These are phyloP conservation scores for Punctularia strigosozonata DNA, from an alignment of 768 basidiomycete species.

Conservation along the genomic window DNA sequence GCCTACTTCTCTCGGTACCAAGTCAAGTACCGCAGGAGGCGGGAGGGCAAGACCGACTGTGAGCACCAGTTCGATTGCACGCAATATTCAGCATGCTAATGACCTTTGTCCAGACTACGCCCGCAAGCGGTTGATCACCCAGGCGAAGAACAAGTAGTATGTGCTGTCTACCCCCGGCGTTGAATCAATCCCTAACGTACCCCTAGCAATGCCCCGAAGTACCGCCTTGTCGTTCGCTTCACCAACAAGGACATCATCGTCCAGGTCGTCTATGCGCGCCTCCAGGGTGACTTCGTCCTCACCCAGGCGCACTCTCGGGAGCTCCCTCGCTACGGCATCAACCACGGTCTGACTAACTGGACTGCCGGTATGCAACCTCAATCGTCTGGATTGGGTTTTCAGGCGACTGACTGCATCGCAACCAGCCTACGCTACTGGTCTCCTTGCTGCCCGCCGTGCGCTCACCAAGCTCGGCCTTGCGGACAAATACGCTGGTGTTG, in stretches of 20 bases:
- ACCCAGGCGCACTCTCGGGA: conserved; percentile 82
- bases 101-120: conserved; percentile 65
- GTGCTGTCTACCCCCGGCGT: conserved; percentile 10
- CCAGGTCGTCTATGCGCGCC: conserved; percentile 92
- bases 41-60: conserved; percentile 99
- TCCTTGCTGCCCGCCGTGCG: conserved; percentile 90
- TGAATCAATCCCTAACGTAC: neutral
- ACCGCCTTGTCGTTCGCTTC: conserved; percentile 97
- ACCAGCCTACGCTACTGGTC: conserved; percentile 91
- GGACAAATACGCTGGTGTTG: conserved; percentile 94
- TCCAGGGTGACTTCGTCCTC: conserved; percentile 94
- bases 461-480: conserved; percentile 91
- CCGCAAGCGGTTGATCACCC: conserved; percentile 90
- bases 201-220: conserved; percentile 85
- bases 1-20: conserved; percentile 98
- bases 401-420: neutral
- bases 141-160: conserved; percentile 99
- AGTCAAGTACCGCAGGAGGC: conserved; percentile 94
- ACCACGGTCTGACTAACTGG: conserved; percentile 99
- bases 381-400: neutral
- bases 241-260: conserved; percentile 95
- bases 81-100: neutral
- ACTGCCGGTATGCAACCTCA: conserved; percentile 55
- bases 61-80: conserved; percentile 18
- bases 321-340: conserved; percentile 92